Base-by-base conservation (phyloP, 2,329 filamentous ascomycete species). In the Blastomyces emzantsi region DNA sequence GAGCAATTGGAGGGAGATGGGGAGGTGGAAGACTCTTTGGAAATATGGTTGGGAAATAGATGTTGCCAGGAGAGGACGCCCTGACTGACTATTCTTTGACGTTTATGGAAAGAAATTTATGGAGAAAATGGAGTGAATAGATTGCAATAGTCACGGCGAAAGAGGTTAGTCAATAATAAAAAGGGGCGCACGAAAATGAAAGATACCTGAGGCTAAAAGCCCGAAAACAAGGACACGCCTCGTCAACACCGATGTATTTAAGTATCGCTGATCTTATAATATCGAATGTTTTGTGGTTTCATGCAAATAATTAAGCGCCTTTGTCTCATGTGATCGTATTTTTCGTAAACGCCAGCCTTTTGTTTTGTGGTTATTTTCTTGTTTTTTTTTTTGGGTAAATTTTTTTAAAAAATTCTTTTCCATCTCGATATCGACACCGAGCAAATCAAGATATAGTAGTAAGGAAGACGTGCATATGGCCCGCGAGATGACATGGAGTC, bases 261-360 rank as follows among this genome's bases (percentile, higher is more conserved):
- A 49, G 45, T 28, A 60, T 60, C 58, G 30, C 43, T 15, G 58
- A 60, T 60, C 58, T 60, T 45, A 17, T 30, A 52, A 19, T 52
- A 60, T 49, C 28, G 25, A 47, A 49, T 60, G 58, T 33, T 59
- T 30, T 28, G 25, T 28, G 19, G 22, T 52, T 60, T 19, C 43
- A 60, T 39, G 25, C 11, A 22, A 57, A 57, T 11, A 28, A 36
- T 19, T n/a, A 25, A 58, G 55, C 36, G 19, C 36, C 56, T 47
- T 59, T 47, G n/a, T 33, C 45, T 49, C 41, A 30, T 60, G n/a
- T 43, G 58, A 60, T 60, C 58, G 45, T 60, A 60, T 36, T 47
- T 60, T 47, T 60, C 58, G 43, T 60, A 60, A 49, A 36, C 58
- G 28, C 58, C 58, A 33, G 22, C 17, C 13, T 36, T 36, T 39